Percentiles rank a stretch among this genome's conserved stretches.
Evolutionary conservation across 495 filamentous ascomycete genomes (phyloP).

Genomic region (Xylaria intraflava): DNA sequence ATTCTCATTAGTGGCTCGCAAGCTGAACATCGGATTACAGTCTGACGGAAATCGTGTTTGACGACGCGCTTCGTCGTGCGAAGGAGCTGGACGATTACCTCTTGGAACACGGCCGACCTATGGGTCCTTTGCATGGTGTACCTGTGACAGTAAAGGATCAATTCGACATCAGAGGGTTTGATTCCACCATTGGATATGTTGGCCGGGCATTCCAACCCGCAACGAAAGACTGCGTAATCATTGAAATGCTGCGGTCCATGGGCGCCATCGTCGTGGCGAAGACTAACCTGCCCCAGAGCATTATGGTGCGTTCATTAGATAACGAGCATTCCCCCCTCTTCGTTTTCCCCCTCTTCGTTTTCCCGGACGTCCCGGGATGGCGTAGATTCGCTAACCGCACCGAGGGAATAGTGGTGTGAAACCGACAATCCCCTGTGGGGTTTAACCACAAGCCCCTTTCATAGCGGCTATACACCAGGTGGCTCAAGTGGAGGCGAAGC

Average conservation of each 20-base stretch:
- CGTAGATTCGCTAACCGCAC: neutral
- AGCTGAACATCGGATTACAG: constrained; percentile 36
- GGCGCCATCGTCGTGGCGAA: constrained; percentile 78
- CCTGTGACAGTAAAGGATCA: constrained; percentile 77
- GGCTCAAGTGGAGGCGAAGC: constrained; percentile 76
- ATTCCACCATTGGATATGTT: constrained; percentile 68
- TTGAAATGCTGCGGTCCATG: constrained; percentile 66
- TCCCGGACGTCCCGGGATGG: neutral
- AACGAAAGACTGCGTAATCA: constrained; percentile 58
- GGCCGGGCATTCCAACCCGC: constrained; percentile 48
- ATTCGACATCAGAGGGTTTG: constrained; percentile 66
- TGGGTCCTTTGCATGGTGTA: constrained; percentile 64
- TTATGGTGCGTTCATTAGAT: constrained; percentile 57
- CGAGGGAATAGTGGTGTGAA: constrained; percentile 50
- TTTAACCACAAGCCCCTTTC: constrained; percentile 64
- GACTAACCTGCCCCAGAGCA: constrained; percentile 74
- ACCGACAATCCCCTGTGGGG: constrained; percentile 77
- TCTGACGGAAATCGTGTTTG: constrained; percentile 55
- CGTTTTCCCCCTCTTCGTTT: constrained; percentile 21
- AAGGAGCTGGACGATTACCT: constrained; percentile 53
- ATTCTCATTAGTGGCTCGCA: neutral
- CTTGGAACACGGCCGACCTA: constrained; percentile 35
- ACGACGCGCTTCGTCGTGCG: constrained; percentile 53
- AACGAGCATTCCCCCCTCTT: too few relatives aligned
- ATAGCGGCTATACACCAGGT: constrained; percentile 67